Evolutionary conservation across 768 basidiomycete genomes (phyloP).

Genomic region (Grammothele lineata): DNA sequence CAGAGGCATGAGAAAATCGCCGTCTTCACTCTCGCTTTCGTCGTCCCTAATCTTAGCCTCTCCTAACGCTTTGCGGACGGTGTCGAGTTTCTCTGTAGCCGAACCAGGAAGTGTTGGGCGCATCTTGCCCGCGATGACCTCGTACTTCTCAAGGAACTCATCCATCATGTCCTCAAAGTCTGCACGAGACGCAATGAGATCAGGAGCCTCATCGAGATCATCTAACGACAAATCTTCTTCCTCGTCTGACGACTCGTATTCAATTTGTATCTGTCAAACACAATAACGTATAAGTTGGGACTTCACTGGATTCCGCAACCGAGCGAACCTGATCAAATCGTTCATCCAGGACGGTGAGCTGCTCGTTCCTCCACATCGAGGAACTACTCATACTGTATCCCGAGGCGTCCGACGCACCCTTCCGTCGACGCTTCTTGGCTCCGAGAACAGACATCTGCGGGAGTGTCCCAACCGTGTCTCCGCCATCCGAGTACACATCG

Average conservation of each 20-base stretch:
- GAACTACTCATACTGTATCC: conserved; percentile 98
- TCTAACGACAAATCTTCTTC: conserved; percentile 34
- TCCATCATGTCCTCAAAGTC: conserved; percentile 92
- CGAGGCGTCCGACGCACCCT: conserved; percentile 78
- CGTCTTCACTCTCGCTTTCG: conserved; percentile 46
- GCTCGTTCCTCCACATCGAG: conserved; percentile 90
- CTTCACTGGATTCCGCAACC: too few species aligned
- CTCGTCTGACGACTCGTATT: conserved; percentile 64
- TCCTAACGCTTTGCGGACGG: conserved; percentile 75
- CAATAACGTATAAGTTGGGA: not conserved
- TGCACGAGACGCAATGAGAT: conserved; percentile 74
- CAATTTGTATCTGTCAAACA: conserved; percentile 57
- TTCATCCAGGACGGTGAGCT: conserved; percentile 85
- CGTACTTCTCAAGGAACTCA: conserved; percentile 90
- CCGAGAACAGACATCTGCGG: conserved; percentile 77
- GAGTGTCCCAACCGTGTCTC: conserved; percentile 77
- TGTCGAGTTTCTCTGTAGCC: conserved; percentile 74
- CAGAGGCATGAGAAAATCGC: conserved; percentile 37
- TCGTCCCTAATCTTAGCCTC: conserved; percentile 52
- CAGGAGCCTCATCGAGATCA: conserved; percentile 60
- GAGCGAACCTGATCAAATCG: conserved; percentile 79
- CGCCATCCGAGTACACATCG: conserved; percentile 58
- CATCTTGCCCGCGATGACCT: conserved; percentile 85
- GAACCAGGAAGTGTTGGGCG: conserved; percentile 70
- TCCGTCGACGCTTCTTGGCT: conserved; percentile 65